Conservation (phyloP, 1,284 basidiomycete species). For the Malassezia obtusa region DNA sequence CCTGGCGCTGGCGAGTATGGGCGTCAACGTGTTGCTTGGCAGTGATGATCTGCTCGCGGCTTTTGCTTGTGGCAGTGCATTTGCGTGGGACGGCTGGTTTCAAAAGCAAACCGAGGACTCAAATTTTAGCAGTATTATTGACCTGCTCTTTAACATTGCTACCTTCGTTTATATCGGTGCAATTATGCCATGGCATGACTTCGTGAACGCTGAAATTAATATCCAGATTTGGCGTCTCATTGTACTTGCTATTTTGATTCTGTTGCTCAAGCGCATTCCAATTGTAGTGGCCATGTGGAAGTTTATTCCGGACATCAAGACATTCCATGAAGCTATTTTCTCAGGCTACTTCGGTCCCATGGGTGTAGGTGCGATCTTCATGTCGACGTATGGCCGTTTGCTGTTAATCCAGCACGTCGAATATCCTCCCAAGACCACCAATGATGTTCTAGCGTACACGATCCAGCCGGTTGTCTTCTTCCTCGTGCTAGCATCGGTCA, state of each 20-base stretch:
- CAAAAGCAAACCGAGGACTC: constrained; percentile 77
- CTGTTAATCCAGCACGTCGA: constrained; percentile 34
- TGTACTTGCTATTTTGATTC: constrained; percentile 35
- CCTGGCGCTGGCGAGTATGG: constrained; percentile 67
- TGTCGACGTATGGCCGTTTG: constrained; percentile 37
- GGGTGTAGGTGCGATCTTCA: constrained; percentile 46
- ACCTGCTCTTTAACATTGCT: constrained; percentile 56
- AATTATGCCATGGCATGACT: constrained; percentile 44
- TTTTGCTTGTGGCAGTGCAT: constrained; percentile 88
- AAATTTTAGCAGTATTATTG: constrained; percentile 91
- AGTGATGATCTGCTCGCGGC: constrained; percentile 54
- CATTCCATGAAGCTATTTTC: constrained; percentile 46
- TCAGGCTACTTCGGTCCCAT: constrained; percentile 47
- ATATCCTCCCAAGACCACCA: constrained; percentile 34
- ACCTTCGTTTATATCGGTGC: constrained; percentile 48
- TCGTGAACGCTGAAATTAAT: constrained; percentile 26
- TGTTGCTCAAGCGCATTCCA: constrained; percentile 43
- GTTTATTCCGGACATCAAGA: constrained; percentile 48
- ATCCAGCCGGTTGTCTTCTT: constrained; percentile 48
- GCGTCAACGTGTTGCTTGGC: constrained; percentile 49
- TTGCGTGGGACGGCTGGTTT: constrained; percentile 88
- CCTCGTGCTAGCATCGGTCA: constrained; percentile 43
- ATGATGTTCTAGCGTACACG: constrained; percentile 39
- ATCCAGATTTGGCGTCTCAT: constrained; percentile 41
- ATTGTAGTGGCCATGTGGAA: constrained; percentile 44